Conservation (phyloP, 768 basidiomycete species). For the Chalciporus sphaerocephalus region DNA sequence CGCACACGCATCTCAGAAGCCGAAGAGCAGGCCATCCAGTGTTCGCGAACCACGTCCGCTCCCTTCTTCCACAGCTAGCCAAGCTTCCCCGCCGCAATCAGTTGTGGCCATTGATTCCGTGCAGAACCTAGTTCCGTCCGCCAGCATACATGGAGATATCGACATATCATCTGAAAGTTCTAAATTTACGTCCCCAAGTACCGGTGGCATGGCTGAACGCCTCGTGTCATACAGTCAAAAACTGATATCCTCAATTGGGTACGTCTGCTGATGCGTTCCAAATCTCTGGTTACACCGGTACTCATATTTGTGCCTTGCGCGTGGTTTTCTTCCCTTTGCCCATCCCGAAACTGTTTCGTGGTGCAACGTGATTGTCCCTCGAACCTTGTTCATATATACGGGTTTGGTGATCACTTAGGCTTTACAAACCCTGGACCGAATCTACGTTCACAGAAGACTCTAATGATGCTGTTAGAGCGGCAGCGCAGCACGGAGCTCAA, state of each 20-base stretch:
- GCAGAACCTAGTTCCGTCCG: constrained; percentile 16
- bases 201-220: constrained; percentile 41
- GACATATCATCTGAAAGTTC: constrained; percentile 23
- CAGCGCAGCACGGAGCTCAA: constrained; percentile 2
- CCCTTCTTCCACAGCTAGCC: constrained; percentile 8
- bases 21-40: constrained; percentile 12
- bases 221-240: constrained; percentile 49
- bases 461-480: constrained; percentile 12
- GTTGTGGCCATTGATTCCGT: constrained; percentile 10
- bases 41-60: constrained; percentile 10
- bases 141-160: constrained; percentile 25
- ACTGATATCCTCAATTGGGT: constrained; percentile 43
- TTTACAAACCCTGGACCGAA: constrained; percentile 25
- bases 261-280: constrained; percentile 30
- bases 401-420: constrained; percentile 21
- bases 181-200: constrained; percentile 11
- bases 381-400: constrained; percentile 20
- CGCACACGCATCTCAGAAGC: constrained; percentile 21
- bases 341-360: constrained; percentile 14
- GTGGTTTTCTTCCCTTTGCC: constrained; percentile 14
- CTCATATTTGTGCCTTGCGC: constrained; percentile 27
- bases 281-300: constrained; percentile 11
- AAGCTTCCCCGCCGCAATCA: constrained; percentile 12
- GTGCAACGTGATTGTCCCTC: constrained; percentile 23
- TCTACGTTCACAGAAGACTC: constrained; percentile 10